Percentiles rank a stretch among this genome's conserved stretches.
Evolutionary conservation across 352 stramenopile species (phyloP).

Genomic region (Salisapilia sapeloensis): DNA sequence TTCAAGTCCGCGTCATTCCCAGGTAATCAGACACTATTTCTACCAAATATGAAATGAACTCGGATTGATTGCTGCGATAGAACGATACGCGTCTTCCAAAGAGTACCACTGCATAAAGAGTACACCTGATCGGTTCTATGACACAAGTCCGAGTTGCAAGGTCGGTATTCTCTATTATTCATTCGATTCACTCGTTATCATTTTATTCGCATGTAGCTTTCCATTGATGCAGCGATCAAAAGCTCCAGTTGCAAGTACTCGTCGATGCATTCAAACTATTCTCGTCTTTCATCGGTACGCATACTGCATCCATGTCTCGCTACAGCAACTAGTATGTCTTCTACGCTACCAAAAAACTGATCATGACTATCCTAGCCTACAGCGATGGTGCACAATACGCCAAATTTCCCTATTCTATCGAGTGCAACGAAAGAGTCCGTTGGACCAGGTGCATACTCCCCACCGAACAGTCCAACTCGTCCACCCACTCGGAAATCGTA

Average conservation of each 20-base stretch:
- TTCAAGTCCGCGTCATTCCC: slow-evolving; percentile 58
- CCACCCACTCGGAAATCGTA: slow-evolving; percentile 16
- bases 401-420: slow-evolving; percentile 34
- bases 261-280: slow-evolving; percentile 32
- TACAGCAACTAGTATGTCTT: too few relatives aligned
- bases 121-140: slow-evolving; percentile 48
- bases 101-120: slow-evolving; percentile 32
- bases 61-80: slow-evolving; percentile 6
- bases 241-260: slow-evolving; percentile 51
- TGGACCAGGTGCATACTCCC: slow-evolving; percentile 31
- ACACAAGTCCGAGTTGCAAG: slow-evolving; percentile 49
- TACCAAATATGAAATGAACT: neutral
- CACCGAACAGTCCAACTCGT: slow-evolving; percentile 2
- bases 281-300: slow-evolving; percentile 34
- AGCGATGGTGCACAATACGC: slow-evolving; percentile 58
- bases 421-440: slow-evolving; percentile 30
- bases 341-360: too few relatives aligned
- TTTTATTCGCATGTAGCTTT: neutral
- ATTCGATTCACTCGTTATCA: neutral
- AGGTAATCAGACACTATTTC: slow-evolving; percentile 8
- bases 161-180: slow-evolving; percentile 3
- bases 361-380: too few relatives aligned
- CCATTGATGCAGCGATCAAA: slow-evolving; percentile 29
- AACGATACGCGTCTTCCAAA: slow-evolving; percentile 53
- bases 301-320: too few relatives aligned